Percentiles rank a stretch among this genome's conserved stretches.
These are phyloP conservation scores for Aegilops longissima DNA, from an alignment of 176 grass and related monocot genomes.

Conservation along the genomic window DNA sequence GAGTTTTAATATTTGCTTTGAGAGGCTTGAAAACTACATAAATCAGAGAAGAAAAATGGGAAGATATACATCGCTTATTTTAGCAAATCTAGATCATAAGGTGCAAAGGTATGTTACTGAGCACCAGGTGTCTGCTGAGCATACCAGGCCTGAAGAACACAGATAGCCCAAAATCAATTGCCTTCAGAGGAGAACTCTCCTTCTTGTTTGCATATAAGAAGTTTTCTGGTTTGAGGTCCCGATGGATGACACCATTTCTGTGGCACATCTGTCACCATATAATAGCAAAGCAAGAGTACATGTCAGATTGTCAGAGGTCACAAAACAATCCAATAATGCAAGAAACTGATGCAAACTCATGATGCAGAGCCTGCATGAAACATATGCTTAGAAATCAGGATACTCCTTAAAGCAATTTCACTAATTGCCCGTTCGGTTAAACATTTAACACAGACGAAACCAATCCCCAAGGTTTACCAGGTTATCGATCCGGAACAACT, in stretches of 20 bases:
- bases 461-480: neutral
- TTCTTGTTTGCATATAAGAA: slow-evolving; percentile 92
- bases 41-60: neutral
- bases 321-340: slow-evolving; percentile 6
- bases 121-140: slow-evolving; percentile 7
- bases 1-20: neutral
- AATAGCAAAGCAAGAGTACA: neutral
- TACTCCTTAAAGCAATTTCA: neutral
- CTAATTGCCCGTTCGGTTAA: neutral
- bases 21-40: neutral
- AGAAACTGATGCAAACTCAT: slow-evolving; percentile 21
- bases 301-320: slow-evolving; percentile 11
- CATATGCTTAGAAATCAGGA: neutral
- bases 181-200: slow-evolving; percentile 86
- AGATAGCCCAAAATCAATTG: slow-evolving; percentile 96
- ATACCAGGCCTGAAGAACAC: slow-evolving; percentile 92
- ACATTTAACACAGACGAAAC: neutral
- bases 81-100: neutral
- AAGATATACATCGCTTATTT: neutral
- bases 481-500: neutral
- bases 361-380: neutral
- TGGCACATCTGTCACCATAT: slow-evolving; percentile 71
- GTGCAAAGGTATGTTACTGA: slow-evolving; percentile 3
- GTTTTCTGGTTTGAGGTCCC: slow-evolving; percentile 97
- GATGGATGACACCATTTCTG: slow-evolving; percentile 89